Evolutionary conservation across 768 basidiomycete species (phyloP), one percentile per base, ranked within the genome.

Genomic region (Chalciporus pseudorubinellus): DNA sequence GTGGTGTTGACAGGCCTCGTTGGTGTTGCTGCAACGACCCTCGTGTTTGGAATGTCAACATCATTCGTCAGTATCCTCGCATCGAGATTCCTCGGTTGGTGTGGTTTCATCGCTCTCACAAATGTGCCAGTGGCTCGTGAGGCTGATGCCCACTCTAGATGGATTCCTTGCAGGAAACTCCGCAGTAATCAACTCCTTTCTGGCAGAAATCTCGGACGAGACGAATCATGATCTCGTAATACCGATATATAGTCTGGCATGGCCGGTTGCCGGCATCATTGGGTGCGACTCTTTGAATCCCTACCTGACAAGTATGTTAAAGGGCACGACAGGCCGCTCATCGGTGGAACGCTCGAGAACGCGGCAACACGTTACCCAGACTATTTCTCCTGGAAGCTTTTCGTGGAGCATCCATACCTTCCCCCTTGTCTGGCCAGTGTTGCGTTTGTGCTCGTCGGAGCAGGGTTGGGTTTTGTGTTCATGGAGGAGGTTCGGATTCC

Each of bases 111-210:
- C 26, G 3, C 26, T 26, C 7, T 26, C 9, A 9, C 26, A 1
- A 26, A 26, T 26, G n/a, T n/a, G n/a, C n/a, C n/a, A n/a, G 26
- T 26, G 1, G 26, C 6, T 1, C 26, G 26, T 6, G 26, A 3
- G 9, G 9, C 6, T 26, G 3, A 26, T 7, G 7, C 26, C 26
- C 26, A 26, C 9, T 26, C 26, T 26, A 82, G 84, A 80, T n/a
- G 84, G 85, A n/a, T 61, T 82, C 20, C 75, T 81, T 53, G 77
- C 78, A 9, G 84, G 83, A 34, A 86, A 80, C 52, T 65, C 80
- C 36, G 82, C 82, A 8, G 84, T 85, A 8, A 74, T 85, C 29
- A 78, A 83, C 48, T 79, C 80, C 2, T 75, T 83, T 18, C 70
- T 87, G 0, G 77, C 79, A 3, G 84, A 87, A 62, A 69, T 87